phyloP scores from a whole-genome alignment of 1,139 yeast species.

The Ashbya aceris region DNA sequence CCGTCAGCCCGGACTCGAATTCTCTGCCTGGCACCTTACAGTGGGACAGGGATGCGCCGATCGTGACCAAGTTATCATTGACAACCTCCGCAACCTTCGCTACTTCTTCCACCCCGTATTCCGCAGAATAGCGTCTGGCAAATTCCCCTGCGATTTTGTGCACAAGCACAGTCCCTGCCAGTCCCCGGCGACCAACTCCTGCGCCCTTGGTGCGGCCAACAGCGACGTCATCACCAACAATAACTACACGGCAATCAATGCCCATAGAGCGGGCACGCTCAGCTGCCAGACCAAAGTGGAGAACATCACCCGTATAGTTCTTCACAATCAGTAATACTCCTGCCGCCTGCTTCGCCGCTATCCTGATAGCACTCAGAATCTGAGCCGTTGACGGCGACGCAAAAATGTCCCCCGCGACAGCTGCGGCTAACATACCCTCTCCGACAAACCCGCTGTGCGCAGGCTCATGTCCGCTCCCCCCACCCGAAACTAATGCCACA shows the following conservation, averaged over 20 bases:
- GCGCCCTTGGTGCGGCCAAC: constrained; percentile 83
- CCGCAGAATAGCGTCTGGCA: constrained; percentile 37
- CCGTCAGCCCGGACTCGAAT: constrained; percentile 45
- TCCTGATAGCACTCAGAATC: constrained; percentile 54
- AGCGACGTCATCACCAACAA: constrained; percentile 87
- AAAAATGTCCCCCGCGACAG: constrained; percentile 80
- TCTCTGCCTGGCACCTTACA: constrained; percentile 79
- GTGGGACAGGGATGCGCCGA: constrained; percentile 84
- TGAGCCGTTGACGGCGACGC: constrained; percentile 91
- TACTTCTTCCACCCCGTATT: constrained; percentile 41
- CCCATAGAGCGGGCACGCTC: constrained; percentile 81
- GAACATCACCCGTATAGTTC: constrained; percentile 88
- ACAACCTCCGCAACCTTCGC: constrained; percentile 52
- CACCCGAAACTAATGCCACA: constrained; percentile 75
- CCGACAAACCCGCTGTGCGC: constrained; percentile 90
- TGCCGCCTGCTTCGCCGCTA: constrained; percentile 37
- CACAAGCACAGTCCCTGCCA: constrained; percentile 81
- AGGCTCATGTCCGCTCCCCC: constrained; percentile 96
- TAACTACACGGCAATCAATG: constrained; percentile 56
- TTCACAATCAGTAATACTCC: constrained; percentile 75
- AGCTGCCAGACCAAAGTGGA: constrained; percentile 85
- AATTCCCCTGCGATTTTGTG: constrained; percentile 84
- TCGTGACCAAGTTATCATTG: constrained; percentile 62
- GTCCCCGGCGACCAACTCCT: constrained; percentile 85
- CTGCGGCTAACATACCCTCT: constrained; percentile 69